phyloP scores from a whole-genome alignment of 1,284 basidiomycete genomes.

The Rhodotorula sp. region DNA sequence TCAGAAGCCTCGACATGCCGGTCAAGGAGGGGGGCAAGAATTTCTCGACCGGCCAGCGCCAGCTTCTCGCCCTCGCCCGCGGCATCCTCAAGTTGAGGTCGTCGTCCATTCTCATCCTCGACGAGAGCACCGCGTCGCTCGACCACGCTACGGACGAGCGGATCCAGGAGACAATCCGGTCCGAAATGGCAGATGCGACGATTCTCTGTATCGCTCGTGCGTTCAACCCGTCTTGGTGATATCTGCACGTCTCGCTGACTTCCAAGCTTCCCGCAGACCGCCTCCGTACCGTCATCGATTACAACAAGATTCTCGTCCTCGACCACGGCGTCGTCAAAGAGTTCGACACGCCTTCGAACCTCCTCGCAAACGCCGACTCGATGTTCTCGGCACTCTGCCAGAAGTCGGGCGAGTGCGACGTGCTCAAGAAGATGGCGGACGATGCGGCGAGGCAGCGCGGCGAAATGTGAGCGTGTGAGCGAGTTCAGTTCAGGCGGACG shows the following conservation, averaged over 20 bases:
- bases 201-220: constrained; percentile 48
- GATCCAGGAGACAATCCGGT: constrained; percentile 53
- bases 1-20: constrained; percentile 54
- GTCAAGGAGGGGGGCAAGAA: constrained; percentile 56
- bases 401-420: constrained; percentile 38
- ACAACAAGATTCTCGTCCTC: constrained; percentile 57
- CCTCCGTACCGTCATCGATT: constrained; percentile 55
- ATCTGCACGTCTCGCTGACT: background rate
- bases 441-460: constrained; percentile 3
- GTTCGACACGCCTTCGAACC: constrained; percentile 60
- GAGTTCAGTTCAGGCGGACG: background rate
- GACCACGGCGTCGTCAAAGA: constrained; percentile 57
- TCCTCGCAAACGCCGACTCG: constrained; percentile 57
- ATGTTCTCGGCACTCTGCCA: constrained; percentile 54
- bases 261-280: constrained; percentile 49
- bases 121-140: constrained; percentile 55
- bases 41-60: constrained; percentile 56
- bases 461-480: background rate
- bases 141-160: constrained; percentile 52
- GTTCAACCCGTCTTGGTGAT: background rate
- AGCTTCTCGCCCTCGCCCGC: constrained; percentile 58
- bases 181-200: constrained; percentile 49
- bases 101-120: constrained; percentile 57
- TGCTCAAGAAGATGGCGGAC: constrained; percentile 31
- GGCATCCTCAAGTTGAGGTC: constrained; percentile 57